Base-by-base conservation (phyloP, 129 eudicot genomes). In the Saussurea involucrata region DNA sequence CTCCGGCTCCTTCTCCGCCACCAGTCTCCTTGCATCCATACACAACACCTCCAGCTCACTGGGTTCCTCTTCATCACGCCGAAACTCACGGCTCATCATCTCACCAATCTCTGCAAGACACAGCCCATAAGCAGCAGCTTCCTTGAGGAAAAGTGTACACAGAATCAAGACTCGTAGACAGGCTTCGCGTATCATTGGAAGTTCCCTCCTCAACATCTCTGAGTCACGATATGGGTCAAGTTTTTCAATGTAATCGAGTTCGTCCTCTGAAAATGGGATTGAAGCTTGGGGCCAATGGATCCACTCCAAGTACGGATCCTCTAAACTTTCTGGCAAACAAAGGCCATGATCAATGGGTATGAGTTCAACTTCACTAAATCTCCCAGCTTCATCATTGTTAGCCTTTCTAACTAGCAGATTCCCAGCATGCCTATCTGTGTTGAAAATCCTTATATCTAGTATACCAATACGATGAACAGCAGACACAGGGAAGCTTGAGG, bases 211-310 rank as follows among this genome's bases (percentile, higher is more conserved):
- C 15, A 95, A 76, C 97, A 91, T 89, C 6, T 89, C 91, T 4
- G 83, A 78, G 27, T 91, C 98, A 15, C 31, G 42, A 81, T 57
- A 29, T 9, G 98, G 98, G 31, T 91, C 88, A 34, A 95, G 98
- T 9, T 83, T 88, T 29, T 74, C 70, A 9, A 95, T 95, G 71
- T 95, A 95, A 74, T 92, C 94, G 3, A 95, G 94, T 64, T 95
- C 98, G 12, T 89, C 98, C 20, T 95, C 98, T 3, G 97, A 89
- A 79, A 95, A 95, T 5, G 98, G 98, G 13, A 95, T 88, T 9
- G 98, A 91, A 33, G 98, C 92, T 74, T 95, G 98, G 21, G 98
- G 96, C 98, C 98, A 95, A 46, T 95, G 98, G 42, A 91, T 89
- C 98, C 98, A 95, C 78, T 95, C 98, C 46, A 89, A 95, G 80